These are phyloP conservation scores for Penicillium expansum DNA, from an alignment of 2,329 filamentous ascomycete genomes.

Conservation along the genomic window DNA sequence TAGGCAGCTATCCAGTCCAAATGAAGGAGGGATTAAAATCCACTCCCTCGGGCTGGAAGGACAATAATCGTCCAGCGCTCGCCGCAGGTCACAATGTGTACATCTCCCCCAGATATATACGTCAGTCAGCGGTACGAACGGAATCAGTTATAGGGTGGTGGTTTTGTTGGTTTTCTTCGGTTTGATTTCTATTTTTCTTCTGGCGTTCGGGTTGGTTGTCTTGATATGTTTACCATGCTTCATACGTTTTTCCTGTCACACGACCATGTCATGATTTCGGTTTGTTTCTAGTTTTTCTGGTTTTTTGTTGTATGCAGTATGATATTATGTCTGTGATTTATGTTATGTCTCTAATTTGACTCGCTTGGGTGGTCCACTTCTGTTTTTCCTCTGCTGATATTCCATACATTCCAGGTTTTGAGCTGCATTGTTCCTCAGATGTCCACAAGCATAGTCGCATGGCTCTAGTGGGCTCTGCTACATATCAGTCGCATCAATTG, in stretches of 20 bases:
- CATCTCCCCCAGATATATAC: neutral
- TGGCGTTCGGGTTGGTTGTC: conserved; percentile 6
- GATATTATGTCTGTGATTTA: conserved; percentile 1
- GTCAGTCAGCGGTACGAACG: neutral
- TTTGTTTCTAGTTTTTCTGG: neutral
- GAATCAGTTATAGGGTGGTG: neutral
- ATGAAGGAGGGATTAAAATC: neutral
- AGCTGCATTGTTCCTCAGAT: neutral
- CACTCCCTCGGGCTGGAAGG: neutral
- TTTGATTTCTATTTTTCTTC: neutral
- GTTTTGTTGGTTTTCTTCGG: neutral
- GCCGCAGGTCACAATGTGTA: neutral
- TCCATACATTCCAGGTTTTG: neutral
- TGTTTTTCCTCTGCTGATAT: neutral
- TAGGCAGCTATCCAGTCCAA: neutral
- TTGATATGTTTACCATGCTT: neutral
- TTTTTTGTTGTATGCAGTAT: conserved; percentile 1
- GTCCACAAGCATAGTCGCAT: neutral
- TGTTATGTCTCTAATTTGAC: conserved; percentile 2
- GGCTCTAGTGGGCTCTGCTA: neutral
- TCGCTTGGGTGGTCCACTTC: neutral
- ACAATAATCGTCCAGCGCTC: neutral
- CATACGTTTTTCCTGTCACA: neutral
- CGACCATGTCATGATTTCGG: neutral
- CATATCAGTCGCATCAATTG: neutral